Conservation (phyloP, 441 rosid species). For the Adansonia madagascariensis region DNA sequence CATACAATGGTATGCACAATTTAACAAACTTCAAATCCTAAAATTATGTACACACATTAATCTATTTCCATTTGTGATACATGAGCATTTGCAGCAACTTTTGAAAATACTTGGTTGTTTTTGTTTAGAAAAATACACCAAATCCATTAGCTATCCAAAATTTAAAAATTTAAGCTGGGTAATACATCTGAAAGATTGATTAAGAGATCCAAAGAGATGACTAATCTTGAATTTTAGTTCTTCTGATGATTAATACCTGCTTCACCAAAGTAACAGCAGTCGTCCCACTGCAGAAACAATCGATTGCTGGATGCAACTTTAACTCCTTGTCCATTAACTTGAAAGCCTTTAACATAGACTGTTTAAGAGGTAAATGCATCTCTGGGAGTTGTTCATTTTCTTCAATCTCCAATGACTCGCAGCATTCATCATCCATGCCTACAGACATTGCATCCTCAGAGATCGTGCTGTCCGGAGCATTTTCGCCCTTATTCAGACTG, state of each 20-base stretch:
- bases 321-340: conserved; percentile 66
- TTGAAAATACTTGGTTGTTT: background rate
- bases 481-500: conserved; percentile 33
- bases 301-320: conserved; percentile 64
- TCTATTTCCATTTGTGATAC: background rate
- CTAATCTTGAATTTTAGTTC: conserved; percentile 8
- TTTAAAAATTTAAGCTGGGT: background rate
- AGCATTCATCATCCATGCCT: conserved; percentile 62
- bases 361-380: conserved; percentile 54
- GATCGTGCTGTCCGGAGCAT: conserved; percentile 31
- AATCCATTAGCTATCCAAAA: background rate
- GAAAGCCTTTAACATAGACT: conserved; percentile 59
- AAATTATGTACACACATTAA: background rate
- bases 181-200: conserved; percentile 5
- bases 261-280: conserved; percentile 74
- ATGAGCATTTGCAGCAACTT: conserved; percentile 12
- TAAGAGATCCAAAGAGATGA: conserved; percentile 12
- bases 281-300: conserved; percentile 81
- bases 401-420: conserved; percentile 43
- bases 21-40: conserved; percentile 8
- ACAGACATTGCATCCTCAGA: conserved; percentile 41
- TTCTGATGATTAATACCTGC: conserved; percentile 45
- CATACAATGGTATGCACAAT: background rate
- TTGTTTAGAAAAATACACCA: conserved; percentile 16
- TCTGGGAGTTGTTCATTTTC: conserved; percentile 56